Conservation (phyloP, 1,284 basidiomycete genomes). For the Erythrobasidium hasegawianum region DNA sequence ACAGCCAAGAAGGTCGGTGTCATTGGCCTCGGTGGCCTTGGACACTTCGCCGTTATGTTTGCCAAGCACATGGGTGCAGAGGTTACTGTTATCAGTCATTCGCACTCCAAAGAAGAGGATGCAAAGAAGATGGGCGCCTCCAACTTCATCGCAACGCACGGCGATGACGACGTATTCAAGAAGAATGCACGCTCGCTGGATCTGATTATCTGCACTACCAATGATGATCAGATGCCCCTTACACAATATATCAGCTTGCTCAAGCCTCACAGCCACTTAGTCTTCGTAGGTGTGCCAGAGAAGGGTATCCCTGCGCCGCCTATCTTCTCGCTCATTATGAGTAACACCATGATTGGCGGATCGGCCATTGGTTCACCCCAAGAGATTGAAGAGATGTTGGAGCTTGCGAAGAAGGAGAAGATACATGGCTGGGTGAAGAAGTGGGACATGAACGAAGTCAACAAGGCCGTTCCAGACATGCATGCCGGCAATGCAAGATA, state of each 20-base stretch:
- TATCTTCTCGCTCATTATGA: conserved; percentile 41
- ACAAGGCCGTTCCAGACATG: conserved; percentile 52
- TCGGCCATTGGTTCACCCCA: conserved; percentile 44
- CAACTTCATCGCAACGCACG: conserved; percentile 49
- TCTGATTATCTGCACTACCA: conserved; percentile 53
- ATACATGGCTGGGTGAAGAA: conserved; percentile 52
- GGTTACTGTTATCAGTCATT: conserved; percentile 53
- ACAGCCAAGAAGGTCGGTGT: conserved; percentile 54
- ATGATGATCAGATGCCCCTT: conserved; percentile 49
- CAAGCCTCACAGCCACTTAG: conserved; percentile 49
- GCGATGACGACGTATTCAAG: conserved; percentile 43
- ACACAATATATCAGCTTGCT: conserved; percentile 50
- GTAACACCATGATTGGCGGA: conserved; percentile 48
- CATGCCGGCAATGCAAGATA: conserved; percentile 52
- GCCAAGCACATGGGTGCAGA: conserved; percentile 49
- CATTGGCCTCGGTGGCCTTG: conserved; percentile 50
- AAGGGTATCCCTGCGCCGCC: too few relatives aligned
- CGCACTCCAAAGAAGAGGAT: conserved; percentile 49
- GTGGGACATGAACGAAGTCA: conserved; percentile 52
- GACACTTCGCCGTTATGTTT: conserved; percentile 51
- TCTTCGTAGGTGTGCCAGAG: conserved; percentile 51
- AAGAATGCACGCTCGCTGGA: conserved; percentile 50
- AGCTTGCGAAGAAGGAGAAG: conserved; percentile 48
- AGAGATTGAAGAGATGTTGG: conserved; percentile 50
- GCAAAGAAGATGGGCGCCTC: conserved; percentile 52